Evolutionary conservation across 257 asterid species (phyloP).

Genomic region (Salvia hispanica): DNA sequence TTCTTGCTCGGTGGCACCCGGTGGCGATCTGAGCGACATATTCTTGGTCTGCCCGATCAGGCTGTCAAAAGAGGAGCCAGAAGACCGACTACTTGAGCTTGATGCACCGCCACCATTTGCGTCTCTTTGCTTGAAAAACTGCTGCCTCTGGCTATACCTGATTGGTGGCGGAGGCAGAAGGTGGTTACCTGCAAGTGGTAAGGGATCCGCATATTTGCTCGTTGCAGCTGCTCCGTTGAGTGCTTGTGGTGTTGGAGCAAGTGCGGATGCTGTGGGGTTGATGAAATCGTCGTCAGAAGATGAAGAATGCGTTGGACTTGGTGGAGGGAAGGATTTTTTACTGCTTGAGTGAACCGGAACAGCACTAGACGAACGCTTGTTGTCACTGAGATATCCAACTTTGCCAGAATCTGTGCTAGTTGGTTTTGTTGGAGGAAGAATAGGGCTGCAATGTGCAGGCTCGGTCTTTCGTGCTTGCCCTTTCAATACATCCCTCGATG

Average conservation of each 20-base stretch:
- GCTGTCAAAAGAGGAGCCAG: constrained; percentile 62
- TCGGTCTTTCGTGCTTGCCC: constrained; percentile 48
- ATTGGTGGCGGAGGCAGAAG: constrained; percentile 90
- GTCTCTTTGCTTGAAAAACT: constrained; percentile 62
- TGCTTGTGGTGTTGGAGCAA: constrained; percentile 29
- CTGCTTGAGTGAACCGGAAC: constrained; percentile 44
- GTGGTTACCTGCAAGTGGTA: constrained; percentile 43
- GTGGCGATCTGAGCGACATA: constrained; percentile 59
- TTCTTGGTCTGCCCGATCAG: constrained; percentile 65
- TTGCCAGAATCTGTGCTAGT: constrained; percentile 31
- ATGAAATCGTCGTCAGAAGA: constrained; percentile 61
- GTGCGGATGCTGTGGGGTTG: constrained; percentile 61
- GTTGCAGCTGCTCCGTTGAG: constrained; percentile 33
- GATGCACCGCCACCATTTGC: constrained; percentile 22
- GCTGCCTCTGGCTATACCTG: constrained; percentile 73
- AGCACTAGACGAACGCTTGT: constrained; percentile 25
- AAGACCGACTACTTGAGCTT: constrained; percentile 40
- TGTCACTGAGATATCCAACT: constrained; percentile 51
- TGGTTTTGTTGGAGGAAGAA: too few species aligned
- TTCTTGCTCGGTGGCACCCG: constrained; percentile 55
- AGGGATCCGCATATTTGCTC: constrained; percentile 47
- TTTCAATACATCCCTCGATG: too few species aligned
- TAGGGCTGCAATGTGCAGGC: too few species aligned
- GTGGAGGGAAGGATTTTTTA: constrained; percentile 33
- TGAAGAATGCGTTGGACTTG: constrained; percentile 45